Evolutionary conservation across 352 stramenopile species (phyloP).

Genomic region (Pythium rishiriense): DNA sequence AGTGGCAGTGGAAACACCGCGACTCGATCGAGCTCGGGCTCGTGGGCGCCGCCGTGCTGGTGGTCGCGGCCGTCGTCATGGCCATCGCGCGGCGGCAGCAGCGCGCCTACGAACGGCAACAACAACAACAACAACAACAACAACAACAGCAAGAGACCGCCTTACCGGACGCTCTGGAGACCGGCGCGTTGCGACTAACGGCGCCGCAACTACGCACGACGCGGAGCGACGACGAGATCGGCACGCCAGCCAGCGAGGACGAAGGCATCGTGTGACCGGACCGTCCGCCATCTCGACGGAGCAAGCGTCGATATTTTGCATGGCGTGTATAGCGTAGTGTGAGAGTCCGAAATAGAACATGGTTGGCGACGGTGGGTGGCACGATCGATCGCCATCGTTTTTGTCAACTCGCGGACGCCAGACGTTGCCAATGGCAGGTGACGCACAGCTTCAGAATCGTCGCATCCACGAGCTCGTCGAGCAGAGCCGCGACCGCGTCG

Average conservation of each 20-base stretch:
- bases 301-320: no score
- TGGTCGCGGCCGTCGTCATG: conserved; percentile 22
- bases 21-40: conserved; percentile 21
- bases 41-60: conserved; percentile 14
- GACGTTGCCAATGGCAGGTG: conserved; percentile 9
- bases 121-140: not conserved
- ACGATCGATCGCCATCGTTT: no score
- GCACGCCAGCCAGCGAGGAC: conserved; percentile 15
- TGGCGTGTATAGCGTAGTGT: not conserved
- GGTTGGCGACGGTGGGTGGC: not conserved
- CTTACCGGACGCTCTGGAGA: conserved; percentile 7
- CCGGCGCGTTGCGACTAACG: not conserved
- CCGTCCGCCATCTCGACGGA: not conserved
- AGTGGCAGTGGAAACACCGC: conserved; percentile 18
- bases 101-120: conserved; percentile 21
- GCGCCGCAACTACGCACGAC: not conserved
- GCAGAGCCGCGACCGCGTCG: conserved; percentile 53
- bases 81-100: conserved; percentile 24
- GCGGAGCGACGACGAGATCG: conserved; percentile 11
- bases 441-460: conserved; percentile 33
- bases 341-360: conserved; percentile 19
- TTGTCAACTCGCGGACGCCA: no score
- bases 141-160: not conserved
- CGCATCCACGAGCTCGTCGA: conserved; percentile 64
- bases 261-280: conserved; percentile 24